These are phyloP conservation scores for Alternaria ethzedia DNA, from an alignment of 2,329 filamentous ascomycete species.

Conservation along the genomic window DNA sequence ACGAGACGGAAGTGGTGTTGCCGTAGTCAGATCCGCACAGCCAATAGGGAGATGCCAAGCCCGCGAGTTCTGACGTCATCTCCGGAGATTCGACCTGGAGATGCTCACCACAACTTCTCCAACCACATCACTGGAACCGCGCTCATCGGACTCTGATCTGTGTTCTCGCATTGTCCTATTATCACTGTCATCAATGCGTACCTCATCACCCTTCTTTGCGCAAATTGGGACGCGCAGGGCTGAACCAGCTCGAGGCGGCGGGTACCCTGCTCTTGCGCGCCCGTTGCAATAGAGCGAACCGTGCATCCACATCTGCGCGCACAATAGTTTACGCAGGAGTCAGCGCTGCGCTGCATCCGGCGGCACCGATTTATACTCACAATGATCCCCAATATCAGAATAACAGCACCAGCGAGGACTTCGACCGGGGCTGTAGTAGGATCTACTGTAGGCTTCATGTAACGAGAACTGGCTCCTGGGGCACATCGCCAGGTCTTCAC, in stretches of 20 bases:
- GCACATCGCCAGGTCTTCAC: background rate
- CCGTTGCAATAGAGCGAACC: fast-evolving
- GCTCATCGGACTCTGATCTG: background rate
- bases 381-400: background rate
- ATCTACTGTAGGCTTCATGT: background rate
- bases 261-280: background rate
- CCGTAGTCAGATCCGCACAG: background rate
- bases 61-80: background rate
- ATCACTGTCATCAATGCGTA: background rate
- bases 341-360: background rate
- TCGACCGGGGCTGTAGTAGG: background rate
- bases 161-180: background rate
- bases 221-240: background rate
- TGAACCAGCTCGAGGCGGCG: background rate
- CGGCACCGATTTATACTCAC: background rate
- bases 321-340: background rate
- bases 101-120: background rate
- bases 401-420: background rate
- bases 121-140: background rate
- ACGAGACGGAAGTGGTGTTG: background rate
- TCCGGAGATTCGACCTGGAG: background rate
- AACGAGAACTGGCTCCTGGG: background rate
- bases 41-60: background rate
- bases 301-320: fast-evolving
- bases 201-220: background rate